Evolutionary conservation across 106 monocot species (phyloP).

Genomic region (Alisma plantagoaquatica): DNA sequence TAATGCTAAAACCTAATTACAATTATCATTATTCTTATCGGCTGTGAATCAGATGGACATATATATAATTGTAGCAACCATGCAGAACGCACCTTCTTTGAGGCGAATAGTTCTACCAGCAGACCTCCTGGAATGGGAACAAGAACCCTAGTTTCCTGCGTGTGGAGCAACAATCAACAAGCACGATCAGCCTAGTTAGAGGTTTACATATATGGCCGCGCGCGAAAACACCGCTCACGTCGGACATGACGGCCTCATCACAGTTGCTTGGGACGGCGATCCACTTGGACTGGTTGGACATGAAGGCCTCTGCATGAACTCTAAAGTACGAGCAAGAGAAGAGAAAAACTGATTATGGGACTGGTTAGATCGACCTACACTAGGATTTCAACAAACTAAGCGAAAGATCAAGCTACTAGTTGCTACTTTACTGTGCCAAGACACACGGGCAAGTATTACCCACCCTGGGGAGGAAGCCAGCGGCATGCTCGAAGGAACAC

Average conservation of each 20-base stretch:
- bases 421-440: background rate
- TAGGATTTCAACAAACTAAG: too few relatives aligned
- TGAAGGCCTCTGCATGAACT: slow-evolving; percentile 50
- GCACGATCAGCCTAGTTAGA: background rate
- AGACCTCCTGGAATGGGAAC: slow-evolving; percentile 50
- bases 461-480: slow-evolving; percentile 30
- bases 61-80: background rate
- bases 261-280: slow-evolving; percentile 2
- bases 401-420: background rate
- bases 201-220: background rate
- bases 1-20: background rate
- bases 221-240: slow-evolving; percentile 5
- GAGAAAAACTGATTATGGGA: too few relatives aligned
- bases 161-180: background rate
- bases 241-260: background rate
- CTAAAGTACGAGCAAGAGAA: too few relatives aligned
- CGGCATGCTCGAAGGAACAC: slow-evolving; percentile 34
- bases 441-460: background rate
- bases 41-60: background rate
- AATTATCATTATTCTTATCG: background rate
- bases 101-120: slow-evolving; percentile 47
- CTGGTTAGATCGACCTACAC: too few relatives aligned
- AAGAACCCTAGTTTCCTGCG: slow-evolving; percentile 37
- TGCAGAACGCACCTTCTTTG: slow-evolving; percentile 41
- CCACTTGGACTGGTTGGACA: slow-evolving; percentile 62